phyloP scores from a whole-genome alignment of 305 asterid species.

The Ilex paraguariensis region DNA sequence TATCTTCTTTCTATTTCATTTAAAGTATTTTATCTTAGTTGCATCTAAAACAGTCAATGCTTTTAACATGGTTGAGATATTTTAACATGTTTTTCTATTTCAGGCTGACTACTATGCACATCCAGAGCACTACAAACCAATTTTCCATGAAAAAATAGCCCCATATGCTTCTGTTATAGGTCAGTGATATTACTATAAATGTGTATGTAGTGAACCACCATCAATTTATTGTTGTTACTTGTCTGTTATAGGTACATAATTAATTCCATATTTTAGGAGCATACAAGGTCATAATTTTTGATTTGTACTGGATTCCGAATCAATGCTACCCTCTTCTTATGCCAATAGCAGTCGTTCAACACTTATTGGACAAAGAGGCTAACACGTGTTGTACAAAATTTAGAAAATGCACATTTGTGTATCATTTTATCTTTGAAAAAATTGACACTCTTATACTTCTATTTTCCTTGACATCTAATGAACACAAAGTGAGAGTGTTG shows the following conservation, averaged over 20 bases:
- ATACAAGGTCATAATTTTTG: too few species aligned
- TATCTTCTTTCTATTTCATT: not conserved
- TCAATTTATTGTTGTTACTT: not conserved
- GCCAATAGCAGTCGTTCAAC: too few species aligned
- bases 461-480: too few species aligned
- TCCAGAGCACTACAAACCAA: conserved; percentile 75
- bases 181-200: conserved; percentile 26
- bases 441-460: too few species aligned
- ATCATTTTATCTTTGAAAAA: too few species aligned
- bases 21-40: not conserved
- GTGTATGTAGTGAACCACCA: conserved; percentile 1
- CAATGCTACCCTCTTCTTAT: too few species aligned
- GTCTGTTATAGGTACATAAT: not conserved
- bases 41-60: not conserved
- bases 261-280: too few species aligned
- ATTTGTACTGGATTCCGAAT: too few species aligned
- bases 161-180: conserved; percentile 88
- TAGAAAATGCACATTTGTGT: too few species aligned
- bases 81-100: conserved; percentile 16
- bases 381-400: too few species aligned
- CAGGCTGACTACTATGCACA: conserved; percentile 93
- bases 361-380: too few species aligned
- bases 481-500: too few species aligned
- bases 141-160: conserved; percentile 79
- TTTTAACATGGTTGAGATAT: not conserved